Conservation (phyloP, 139 green algal species). For the Chlorella sp. region DNA sequence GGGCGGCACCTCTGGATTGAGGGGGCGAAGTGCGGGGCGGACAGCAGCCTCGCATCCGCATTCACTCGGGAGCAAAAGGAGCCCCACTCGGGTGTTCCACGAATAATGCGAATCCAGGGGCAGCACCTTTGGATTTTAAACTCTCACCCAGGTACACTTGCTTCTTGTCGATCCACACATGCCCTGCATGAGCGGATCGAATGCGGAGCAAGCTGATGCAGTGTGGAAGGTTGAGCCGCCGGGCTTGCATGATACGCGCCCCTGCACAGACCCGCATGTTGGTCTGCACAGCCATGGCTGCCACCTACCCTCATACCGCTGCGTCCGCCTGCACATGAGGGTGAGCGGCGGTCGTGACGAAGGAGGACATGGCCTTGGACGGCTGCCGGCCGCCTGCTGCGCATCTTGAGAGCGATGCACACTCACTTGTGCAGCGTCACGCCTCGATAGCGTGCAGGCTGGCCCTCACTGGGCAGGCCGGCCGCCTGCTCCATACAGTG, state of each 20-base stretch:
- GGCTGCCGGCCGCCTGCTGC: not conserved
- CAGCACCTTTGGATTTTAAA: too few species aligned
- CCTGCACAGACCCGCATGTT: not conserved
- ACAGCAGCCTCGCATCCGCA: too few species aligned
- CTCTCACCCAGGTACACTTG: constrained; percentile 52
- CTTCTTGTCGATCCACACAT: constrained; percentile 64
- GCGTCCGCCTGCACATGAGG: constrained; percentile 1
- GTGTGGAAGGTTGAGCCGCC: too few species aligned
- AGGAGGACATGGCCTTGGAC: not conserved
- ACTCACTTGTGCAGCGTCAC: constrained; percentile 58
- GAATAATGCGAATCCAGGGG: too few species aligned
- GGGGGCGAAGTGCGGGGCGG: too few species aligned
- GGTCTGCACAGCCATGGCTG: not conserved
- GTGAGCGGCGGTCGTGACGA: too few species aligned
- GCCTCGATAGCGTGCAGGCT: constrained; percentile 16
- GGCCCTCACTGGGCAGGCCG: not conserved
- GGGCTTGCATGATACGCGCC: not conserved
- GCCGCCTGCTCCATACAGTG: not conserved
- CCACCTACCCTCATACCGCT: not conserved
- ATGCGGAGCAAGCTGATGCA: too few species aligned
- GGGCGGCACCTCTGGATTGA: too few species aligned
- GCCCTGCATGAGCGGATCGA: not conserved
- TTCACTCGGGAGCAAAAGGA: too few species aligned
- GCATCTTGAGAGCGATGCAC: not conserved
- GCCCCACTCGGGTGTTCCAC: too few species aligned